Conservation (phyloP, 495 filamentous ascomycete genomes). For the Podospora sp. region DNA sequence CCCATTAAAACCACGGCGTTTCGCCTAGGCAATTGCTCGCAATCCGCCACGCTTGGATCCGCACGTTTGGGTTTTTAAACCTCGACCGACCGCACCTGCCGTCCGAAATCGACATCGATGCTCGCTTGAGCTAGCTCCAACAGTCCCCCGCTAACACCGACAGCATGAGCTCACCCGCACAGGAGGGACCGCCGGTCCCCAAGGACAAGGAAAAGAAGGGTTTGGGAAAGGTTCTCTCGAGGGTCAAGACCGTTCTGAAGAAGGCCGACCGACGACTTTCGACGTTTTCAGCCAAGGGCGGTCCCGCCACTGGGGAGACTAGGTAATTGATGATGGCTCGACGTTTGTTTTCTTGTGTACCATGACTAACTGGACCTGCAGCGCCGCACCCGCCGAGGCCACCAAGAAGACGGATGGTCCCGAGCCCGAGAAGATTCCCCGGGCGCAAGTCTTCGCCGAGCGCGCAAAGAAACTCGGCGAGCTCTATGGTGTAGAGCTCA, state of each 20-base stretch:
- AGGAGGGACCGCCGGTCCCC: slow-evolving; percentile 36
- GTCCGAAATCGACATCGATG: neutral
- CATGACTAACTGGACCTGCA: slow-evolving; percentile 29
- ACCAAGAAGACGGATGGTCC: slow-evolving; percentile 20
- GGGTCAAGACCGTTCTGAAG: slow-evolving; percentile 65
- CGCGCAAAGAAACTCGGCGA: slow-evolving; percentile 71
- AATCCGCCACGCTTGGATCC: neutral
- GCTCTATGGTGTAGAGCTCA: slow-evolving; percentile 71
- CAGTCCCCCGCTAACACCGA: slow-evolving; percentile 20
- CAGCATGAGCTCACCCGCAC: slow-evolving; percentile 50
- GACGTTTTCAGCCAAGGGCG: slow-evolving; percentile 22
- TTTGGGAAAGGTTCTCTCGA: slow-evolving; percentile 62
- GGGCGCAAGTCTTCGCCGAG: slow-evolving; percentile 62
- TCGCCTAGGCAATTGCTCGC: neutral
- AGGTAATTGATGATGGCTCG: slow-evolving; percentile 34
- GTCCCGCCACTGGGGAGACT: slow-evolving; percentile 23
- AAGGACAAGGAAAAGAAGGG: slow-evolving; percentile 63
- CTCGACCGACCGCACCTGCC: neutral
- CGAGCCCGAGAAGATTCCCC: slow-evolving; percentile 41
- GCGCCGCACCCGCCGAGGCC: slow-evolving; percentile 12
- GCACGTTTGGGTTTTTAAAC: neutral
- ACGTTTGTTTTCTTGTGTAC: slow-evolving; percentile 7
- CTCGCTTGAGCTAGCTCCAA: slow-evolving; percentile 5
- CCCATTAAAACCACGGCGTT: neutral
- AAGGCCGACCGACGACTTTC: slow-evolving; percentile 48